A percentile compares a stretch with the other conserved stretches of the same genome.
These are phyloP conservation scores for Chenopodium quinoa DNA, from an alignment of 148 eudicot species.

Conservation along the genomic window DNA sequence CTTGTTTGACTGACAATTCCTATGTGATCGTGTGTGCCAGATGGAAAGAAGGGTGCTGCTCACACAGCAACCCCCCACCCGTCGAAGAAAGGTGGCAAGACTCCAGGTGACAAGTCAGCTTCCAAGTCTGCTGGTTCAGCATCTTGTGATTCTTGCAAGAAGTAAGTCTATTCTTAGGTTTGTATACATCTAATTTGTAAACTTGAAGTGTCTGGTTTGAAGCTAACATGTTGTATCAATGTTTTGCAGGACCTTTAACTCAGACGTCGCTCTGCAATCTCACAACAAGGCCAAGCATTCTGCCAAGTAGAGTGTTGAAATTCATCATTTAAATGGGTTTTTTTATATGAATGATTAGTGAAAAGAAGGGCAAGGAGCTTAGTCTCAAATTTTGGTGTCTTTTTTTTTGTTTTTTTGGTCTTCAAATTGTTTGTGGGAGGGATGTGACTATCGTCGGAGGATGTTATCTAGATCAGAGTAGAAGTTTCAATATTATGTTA, in stretches of 20 bases:
- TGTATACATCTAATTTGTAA: no score
- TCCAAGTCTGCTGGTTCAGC: slow-evolving; percentile 46
- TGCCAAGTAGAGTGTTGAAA: slow-evolving; percentile 32
- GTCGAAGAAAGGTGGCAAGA: slow-evolving; percentile 46
- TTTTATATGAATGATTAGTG: not conserved
- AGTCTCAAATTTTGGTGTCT: slow-evolving; percentile 22
- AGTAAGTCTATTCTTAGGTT: slow-evolving; percentile 24
- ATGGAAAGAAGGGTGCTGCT: slow-evolving; percentile 47
- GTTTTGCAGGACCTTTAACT: slow-evolving; percentile 45
- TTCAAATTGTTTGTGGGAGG: not conserved
- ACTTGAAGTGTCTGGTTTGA: no score
- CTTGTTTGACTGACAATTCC: not conserved
- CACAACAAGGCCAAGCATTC: slow-evolving; percentile 53
- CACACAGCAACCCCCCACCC: slow-evolving; percentile 53
- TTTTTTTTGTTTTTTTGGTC: not conserved
- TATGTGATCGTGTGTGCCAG: slow-evolving; percentile 3
- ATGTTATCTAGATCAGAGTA: not conserved
- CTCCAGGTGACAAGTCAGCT: slow-evolving; percentile 36
- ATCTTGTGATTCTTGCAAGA: slow-evolving; percentile 42
- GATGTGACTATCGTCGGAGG: not conserved
- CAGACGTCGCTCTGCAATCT: slow-evolving; percentile 40
- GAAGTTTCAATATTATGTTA: not conserved
- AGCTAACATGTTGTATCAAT: not conserved
- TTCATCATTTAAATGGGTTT: not conserved
- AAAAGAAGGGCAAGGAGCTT: not conserved